These are phyloP conservation scores for Rutidosis leptorrhynchoides DNA, from an alignment of 129 eudicot genomes.

Conservation along the genomic window DNA sequence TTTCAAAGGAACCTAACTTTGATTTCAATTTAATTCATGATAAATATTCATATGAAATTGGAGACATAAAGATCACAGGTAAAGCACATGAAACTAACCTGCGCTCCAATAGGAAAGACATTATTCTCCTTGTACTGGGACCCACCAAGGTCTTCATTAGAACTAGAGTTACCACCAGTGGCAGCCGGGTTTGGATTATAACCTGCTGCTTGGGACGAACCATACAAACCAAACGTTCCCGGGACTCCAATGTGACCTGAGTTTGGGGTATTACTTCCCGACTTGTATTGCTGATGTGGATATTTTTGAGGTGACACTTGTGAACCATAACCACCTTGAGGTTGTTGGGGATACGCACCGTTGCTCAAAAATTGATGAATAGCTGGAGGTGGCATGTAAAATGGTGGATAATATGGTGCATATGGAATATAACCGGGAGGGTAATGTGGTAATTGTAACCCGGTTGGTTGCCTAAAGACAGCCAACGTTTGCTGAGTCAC, in stretches of 20 bases:
- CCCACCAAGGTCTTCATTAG: conserved; percentile 64
- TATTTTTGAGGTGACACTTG: conserved; percentile 56
- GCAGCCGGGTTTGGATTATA: conserved; percentile 48
- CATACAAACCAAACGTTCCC: conserved; percentile 66
- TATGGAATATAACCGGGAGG: conserved; percentile 73
- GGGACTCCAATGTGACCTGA: conserved; percentile 49
- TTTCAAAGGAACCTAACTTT: too few species aligned
- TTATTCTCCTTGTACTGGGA: conserved; percentile 75
- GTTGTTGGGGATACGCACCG: conserved; percentile 76
- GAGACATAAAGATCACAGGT: neutral
- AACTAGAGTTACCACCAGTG: conserved; percentile 52
- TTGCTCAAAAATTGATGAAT: conserved; percentile 77
- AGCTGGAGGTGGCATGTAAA: conserved; percentile 68
- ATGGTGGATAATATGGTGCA: conserved; percentile 67
- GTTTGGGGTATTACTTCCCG: conserved; percentile 58
- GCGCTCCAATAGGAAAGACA: conserved; percentile 58
- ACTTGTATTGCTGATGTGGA: conserved; percentile 66
- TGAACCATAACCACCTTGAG: conserved; percentile 69
- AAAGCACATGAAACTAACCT: conserved; percentile 53
- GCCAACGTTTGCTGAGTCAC: conserved; percentile 75
- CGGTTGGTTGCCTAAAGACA: conserved; percentile 77
- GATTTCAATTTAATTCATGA: neutral
- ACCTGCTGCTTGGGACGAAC: conserved; percentile 47
- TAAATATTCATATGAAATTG: neutral
- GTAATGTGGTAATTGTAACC: conserved; percentile 76